Evolutionary conservation across 768 basidiomycete species (phyloP).

Genomic region (Auriculariales sp.): DNA sequence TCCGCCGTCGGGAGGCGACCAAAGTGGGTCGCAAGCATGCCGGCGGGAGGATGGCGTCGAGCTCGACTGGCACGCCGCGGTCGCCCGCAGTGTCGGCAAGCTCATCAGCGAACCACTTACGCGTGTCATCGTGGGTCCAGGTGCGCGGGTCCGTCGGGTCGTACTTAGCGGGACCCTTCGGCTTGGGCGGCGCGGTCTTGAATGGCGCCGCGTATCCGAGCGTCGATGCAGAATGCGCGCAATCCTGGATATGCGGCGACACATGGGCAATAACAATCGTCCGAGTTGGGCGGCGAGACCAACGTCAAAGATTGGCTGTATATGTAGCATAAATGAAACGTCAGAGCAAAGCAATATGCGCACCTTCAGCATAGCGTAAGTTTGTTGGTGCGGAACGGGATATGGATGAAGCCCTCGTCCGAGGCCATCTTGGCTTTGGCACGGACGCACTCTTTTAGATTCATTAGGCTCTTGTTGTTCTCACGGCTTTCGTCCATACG

Average conservation of each 20-base stretch:
- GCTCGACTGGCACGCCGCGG: not conserved
- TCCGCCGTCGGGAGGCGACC: not conserved
- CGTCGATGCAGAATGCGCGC: constrained; percentile 18
- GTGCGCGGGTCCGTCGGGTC: constrained; percentile 19
- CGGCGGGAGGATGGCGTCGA: not conserved
- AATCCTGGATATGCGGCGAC: constrained; percentile 22
- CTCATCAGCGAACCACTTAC: constrained; percentile 15
- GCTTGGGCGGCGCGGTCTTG: constrained; percentile 17
- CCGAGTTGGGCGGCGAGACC: constrained; percentile 16
- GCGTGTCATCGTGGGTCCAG: constrained; percentile 17
- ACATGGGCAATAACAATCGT: constrained; percentile 22
- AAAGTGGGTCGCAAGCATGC: not conserved
- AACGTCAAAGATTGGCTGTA: constrained; percentile 21
- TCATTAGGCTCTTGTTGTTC: constrained; percentile 23
- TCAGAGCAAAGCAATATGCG: not conserved
- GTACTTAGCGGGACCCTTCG: constrained; percentile 11
- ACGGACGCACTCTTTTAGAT: constrained; percentile 23
- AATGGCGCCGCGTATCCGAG: constrained; percentile 21
- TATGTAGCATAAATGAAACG: not conserved
- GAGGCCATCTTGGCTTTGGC: constrained; percentile 23
- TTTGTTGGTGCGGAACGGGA: constrained; percentile 21
- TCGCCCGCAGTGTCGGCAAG: constrained; percentile 10
- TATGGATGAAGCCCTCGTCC: constrained; percentile 21
- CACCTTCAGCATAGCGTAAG: constrained; percentile 22
- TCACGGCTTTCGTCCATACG: constrained; percentile 22